These are phyloP conservation scores for Elasticomyces elasticus DNA, from an alignment of 495 filamentous ascomycete genomes.

Conservation along the genomic window DNA sequence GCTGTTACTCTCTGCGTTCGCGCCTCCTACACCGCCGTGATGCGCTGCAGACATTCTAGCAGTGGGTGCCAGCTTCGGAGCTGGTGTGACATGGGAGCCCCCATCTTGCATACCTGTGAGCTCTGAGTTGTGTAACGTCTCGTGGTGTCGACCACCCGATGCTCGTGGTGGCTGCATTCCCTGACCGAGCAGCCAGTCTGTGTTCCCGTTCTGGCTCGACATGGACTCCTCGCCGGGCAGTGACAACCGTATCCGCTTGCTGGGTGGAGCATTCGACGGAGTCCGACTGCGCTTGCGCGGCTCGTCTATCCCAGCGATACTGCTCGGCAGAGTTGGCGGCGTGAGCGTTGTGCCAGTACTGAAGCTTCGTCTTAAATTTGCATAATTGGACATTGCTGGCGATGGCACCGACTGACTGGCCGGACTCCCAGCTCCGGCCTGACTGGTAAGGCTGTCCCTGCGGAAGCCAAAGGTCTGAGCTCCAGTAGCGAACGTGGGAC, in stretches of 20 bases:
- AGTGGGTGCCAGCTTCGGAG: neutral
- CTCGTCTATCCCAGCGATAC: neutral
- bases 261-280: neutral
- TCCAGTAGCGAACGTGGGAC: neutral
- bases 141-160: neutral
- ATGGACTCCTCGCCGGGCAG: neutral
- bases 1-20: neutral
- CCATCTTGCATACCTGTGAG: neutral
- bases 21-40: neutral
- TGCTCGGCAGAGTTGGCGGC: neutral
- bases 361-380: neutral
- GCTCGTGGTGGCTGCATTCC: neutral
- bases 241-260: conserved; percentile 1
- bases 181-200: conserved; percentile 5
- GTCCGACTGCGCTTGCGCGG: neutral
- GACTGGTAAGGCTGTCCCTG: neutral
- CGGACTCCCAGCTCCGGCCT: neutral
- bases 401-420: neutral
- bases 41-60: neutral
- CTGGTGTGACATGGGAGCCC: neutral
- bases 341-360: neutral
- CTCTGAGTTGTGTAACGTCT: neutral
- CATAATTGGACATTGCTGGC: neutral
- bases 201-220: neutral
- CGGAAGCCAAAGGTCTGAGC: neutral